Percentiles rank a stretch among this genome's conserved stretches.
Conservation (phyloP, 2,329 filamentous ascomycete genomes). For the Berkeleyomyces basicola region DNA sequence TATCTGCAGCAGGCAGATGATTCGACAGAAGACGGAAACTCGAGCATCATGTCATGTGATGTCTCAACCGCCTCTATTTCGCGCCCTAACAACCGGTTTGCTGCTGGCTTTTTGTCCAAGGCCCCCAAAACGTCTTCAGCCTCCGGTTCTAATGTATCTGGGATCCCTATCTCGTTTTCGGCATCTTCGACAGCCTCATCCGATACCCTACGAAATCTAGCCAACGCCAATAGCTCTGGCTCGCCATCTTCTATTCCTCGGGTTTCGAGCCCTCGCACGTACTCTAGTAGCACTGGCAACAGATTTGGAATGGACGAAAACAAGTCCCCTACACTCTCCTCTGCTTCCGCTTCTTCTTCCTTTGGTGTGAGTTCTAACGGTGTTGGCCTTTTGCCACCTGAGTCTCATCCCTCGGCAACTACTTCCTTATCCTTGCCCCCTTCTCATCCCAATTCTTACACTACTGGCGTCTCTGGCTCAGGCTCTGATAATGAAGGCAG, state of each 20-base stretch:
- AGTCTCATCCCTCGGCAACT: constrained; percentile 4
- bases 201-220: constrained; percentile 7
- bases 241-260: constrained; percentile 13
- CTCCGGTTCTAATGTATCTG: constrained; percentile 6
- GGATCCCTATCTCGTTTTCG: constrained; percentile 4
- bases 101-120: constrained; percentile 11
- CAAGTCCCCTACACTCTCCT: constrained; percentile 3
- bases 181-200: constrained; percentile 4
- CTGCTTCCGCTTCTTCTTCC: constrained; percentile 7
- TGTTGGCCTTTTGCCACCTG: constrained; percentile 7
- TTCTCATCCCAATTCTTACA: not conserved
- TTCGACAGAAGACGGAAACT: constrained; percentile 7
- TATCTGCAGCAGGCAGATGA: constrained; percentile 6
- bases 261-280: constrained; percentile 10
- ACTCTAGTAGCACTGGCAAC: not conserved
- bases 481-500: constrained; percentile 14
- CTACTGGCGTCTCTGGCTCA: constrained; percentile 7
- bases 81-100: constrained; percentile 10
- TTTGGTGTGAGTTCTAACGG: constrained; percentile 13
- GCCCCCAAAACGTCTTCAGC: not conserved
- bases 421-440: not conserved
- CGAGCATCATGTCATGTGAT: constrained; percentile 11
- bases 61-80: constrained; percentile 7
- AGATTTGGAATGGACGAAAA: constrained; percentile 8
- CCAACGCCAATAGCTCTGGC: constrained; percentile 5